phyloP scores from a whole-genome alignment of 2,329 filamentous ascomycete species.

The Neopestalotiopsis sp. region DNA sequence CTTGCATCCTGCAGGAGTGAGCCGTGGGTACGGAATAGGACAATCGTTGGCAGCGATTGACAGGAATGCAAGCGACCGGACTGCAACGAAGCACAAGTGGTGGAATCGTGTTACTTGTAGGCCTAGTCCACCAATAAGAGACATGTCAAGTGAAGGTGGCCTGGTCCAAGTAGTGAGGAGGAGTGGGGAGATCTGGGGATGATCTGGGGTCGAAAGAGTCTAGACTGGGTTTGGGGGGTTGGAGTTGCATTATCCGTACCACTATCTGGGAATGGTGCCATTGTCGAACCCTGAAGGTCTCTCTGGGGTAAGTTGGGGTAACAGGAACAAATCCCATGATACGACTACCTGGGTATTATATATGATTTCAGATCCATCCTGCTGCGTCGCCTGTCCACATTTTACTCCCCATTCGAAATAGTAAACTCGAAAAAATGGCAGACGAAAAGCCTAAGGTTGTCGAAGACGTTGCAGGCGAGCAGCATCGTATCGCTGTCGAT shows the following conservation, averaged over 20 bases:
- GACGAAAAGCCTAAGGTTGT: not conserved
- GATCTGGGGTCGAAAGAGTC: not conserved
- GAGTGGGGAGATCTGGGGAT: slow-evolving; percentile 7
- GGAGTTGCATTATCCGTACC: not conserved
- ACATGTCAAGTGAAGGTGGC: not conserved
- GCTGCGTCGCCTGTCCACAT: not conserved
- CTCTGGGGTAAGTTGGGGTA: not conserved
- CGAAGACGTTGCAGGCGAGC: not conserved
- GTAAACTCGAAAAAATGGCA: not conserved
- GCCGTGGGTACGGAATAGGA: not conserved
- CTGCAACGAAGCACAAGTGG: not conserved
- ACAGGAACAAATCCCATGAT: not conserved
- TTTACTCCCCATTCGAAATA: not conserved
- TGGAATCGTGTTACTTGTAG: not conserved
- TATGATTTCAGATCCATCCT: not conserved
- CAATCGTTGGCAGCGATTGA: not conserved
- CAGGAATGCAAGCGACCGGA: not conserved
- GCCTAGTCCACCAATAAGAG: slow-evolving; percentile 7
- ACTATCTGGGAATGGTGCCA: slow-evolving; percentile 1
- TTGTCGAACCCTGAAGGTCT: not conserved
- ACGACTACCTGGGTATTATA: not conserved
- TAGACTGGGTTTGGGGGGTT: not conserved
- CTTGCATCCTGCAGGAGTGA: not conserved
- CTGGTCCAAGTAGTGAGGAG: not conserved
- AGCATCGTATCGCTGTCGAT: slow-evolving; percentile 25